phyloP scores from a whole-genome alignment of 2,329 filamentous ascomycete genomes.

The Sporothrix globosa region DNA sequence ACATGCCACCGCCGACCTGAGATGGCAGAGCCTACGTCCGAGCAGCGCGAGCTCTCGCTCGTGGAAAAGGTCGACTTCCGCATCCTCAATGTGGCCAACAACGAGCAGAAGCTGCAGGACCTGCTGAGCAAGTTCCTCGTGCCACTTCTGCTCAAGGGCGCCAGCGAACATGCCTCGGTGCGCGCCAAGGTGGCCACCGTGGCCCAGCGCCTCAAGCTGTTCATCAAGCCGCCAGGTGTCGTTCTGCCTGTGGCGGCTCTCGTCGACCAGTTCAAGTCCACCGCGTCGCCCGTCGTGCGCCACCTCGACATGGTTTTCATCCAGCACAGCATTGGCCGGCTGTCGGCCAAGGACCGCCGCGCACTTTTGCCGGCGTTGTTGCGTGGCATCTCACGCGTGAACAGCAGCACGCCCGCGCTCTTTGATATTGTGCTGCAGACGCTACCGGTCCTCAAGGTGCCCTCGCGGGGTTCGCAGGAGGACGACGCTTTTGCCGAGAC shows the following conservation, averaged over 20 bases:
- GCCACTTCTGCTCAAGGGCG: slow-evolving; percentile 82
- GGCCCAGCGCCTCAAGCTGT: slow-evolving; percentile 57
- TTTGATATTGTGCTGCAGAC: slow-evolving; percentile 83
- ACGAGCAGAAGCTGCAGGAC: slow-evolving; percentile 79
- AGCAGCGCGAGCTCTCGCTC: slow-evolving; percentile 77
- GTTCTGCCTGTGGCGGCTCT: slow-evolving; percentile 77
- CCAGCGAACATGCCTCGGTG: slow-evolving; percentile 77
- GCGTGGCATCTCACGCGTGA: slow-evolving; percentile 65
- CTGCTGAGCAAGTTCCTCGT: slow-evolving; percentile 78
- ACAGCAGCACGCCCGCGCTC: slow-evolving; percentile 59
- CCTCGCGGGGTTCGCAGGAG: slow-evolving; percentile 76
- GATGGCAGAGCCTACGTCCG: slow-evolving; percentile 40
- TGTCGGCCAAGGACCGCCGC: slow-evolving; percentile 63
- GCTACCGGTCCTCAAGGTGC: slow-evolving; percentile 70
- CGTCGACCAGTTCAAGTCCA: slow-evolving; percentile 86
- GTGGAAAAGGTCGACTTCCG: slow-evolving; percentile 84
- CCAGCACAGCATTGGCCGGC: slow-evolving; percentile 70
- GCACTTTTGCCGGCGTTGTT: slow-evolving; percentile 73
- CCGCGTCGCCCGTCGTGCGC: slow-evolving; percentile 72
- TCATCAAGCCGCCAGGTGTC: slow-evolving; percentile 50
- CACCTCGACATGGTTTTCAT: slow-evolving; percentile 90
- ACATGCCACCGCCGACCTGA: neutral
- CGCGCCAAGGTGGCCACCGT: slow-evolving; percentile 69
- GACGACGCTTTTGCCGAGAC: slow-evolving; percentile 68
- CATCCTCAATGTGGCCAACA: slow-evolving; percentile 76